Evolutionary conservation across 108 stramenopile genomes (phyloP).

Genomic region (Skeletonema tropicum): DNA sequence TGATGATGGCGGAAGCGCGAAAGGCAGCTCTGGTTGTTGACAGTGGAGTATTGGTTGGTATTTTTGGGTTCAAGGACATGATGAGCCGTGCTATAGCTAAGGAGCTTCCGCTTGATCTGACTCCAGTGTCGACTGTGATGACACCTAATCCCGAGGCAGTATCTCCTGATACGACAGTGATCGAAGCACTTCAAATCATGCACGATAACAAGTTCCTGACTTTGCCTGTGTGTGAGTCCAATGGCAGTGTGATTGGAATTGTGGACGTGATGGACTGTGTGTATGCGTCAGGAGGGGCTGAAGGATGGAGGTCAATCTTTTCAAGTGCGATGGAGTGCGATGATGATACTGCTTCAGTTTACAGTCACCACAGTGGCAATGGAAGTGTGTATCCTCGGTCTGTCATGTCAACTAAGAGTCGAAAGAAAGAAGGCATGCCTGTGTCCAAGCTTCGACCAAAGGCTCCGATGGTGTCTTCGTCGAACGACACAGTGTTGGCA

Average conservation of each 20-base stretch:
- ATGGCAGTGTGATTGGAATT: conserved; percentile 88
- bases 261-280: conserved; percentile 97
- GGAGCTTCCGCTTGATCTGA: conserved; percentile 72
- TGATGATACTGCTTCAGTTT: conserved; percentile 57
- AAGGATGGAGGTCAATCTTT: conserved; percentile 90
- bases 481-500: conserved; percentile 51
- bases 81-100: conserved; percentile 90
- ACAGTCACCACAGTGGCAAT: conserved; percentile 43
- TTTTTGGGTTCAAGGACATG: conserved; percentile 95
- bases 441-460: conserved; percentile 32
- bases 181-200: conserved; percentile 93
- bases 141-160: conserved; percentile 92
- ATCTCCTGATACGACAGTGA: conserved; percentile 80
- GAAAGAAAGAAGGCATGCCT: conserved; percentile 11
- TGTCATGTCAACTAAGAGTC: conserved; percentile 5
- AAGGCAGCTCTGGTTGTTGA: conserved; percentile 89
- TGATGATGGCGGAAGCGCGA: conserved; percentile 80
- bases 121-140: conserved; percentile 83
- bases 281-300: conserved; percentile 83
- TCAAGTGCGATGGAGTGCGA: conserved; percentile 68
- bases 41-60: conserved; percentile 80
- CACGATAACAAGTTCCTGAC: conserved; percentile 94
- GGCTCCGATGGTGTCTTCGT: background rate
- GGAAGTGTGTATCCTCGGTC: conserved; percentile 15
- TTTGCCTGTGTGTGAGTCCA: conserved; percentile 84